Evolutionary conservation across 768 basidiomycete genomes (phyloP), one percentile per base, ranked within the genome.

Genomic region (Tulasnella sp.): DNA sequence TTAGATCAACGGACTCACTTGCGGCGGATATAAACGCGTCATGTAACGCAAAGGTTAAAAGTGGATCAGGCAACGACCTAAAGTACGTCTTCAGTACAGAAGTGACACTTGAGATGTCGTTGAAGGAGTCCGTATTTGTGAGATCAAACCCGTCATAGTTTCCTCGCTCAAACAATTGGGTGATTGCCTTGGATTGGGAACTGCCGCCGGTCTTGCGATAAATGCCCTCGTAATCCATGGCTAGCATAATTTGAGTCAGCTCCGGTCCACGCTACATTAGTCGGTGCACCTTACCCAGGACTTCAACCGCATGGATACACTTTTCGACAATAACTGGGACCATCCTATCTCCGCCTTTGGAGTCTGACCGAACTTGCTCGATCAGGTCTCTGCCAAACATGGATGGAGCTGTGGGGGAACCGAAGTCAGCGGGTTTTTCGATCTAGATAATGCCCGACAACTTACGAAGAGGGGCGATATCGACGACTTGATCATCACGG

Each of bases 141-240:
- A 98, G 75, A 61, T 98, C 90, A 63, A 99, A 98, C 0, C 87
- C 70, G 13, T 71, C 63, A 64, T 95, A 93, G 63, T 93, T 83
- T 48, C 89, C 91, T 42, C 84, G 77, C 61, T 98, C 95, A 60
- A 99, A 99, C 22, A 93, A 71, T 56, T 92, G 86, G 0, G 88
- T 91, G 66, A 99, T 96, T 46, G 74, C 74, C 69, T 93, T 93
- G 31, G 88, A 84, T 60, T 92, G 92, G 2, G 84, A 76, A 25
- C 85, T 80, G 2, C 95, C 95, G 27, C 95, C 95, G 0, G 83
- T 89, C 69, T 99, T 99, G 56, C 95, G 88, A 65, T 99, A 99
- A 57, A 99, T 89, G 9, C 95, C 95, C 65, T 99, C 95, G 61
- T 91, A 91, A 53, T 95, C 89, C 68, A 96, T 74, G 4, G 86